Conservation (phyloP, 768 basidiomycete species). For the Amanita phalloides region DNA sequence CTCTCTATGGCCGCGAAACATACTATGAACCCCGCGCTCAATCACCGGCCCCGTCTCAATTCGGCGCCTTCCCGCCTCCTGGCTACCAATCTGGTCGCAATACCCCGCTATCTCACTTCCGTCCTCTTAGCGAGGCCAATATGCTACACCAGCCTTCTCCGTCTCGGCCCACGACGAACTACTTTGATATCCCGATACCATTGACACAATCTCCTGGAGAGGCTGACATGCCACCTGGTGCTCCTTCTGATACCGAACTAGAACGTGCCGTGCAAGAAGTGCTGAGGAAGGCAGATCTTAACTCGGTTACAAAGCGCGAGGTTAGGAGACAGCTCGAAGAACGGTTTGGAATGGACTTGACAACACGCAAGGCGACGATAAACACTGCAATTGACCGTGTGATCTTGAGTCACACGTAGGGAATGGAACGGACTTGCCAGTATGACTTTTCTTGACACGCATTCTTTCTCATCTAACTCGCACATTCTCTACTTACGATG, state of each 20-base stretch:
- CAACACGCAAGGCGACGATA: slow-evolving; percentile 58
- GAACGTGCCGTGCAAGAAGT: slow-evolving; percentile 66
- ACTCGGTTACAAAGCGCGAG: slow-evolving; percentile 86
- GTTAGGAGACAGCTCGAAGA: slow-evolving; percentile 79
- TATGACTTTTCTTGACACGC: not conserved
- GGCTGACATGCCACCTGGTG: slow-evolving; percentile 30
- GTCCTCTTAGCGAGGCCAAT: slow-evolving; percentile 22
- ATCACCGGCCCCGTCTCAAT: slow-evolving; percentile 62
- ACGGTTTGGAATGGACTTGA: slow-evolving; percentile 70
- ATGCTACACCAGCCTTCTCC: slow-evolving; percentile 41
- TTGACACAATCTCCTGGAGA: slow-evolving; percentile 34
- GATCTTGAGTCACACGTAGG: slow-evolving; percentile 39
- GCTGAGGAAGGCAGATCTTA: slow-evolving; percentile 71
- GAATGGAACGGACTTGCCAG: not conserved
- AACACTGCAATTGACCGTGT: slow-evolving; percentile 71
- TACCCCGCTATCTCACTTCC: slow-evolving; percentile 48
- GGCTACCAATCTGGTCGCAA: slow-evolving; percentile 74
- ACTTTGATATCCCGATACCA: slow-evolving; percentile 64
- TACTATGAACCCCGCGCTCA: slow-evolving; percentile 71
- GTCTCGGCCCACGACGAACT: slow-evolving; percentile 66
- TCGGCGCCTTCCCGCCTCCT: slow-evolving; percentile 45
- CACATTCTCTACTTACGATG: not conserved
- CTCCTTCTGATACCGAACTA: slow-evolving; percentile 61
- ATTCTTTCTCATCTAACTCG: not conserved
- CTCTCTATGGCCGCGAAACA: slow-evolving; percentile 81